Conservation (phyloP, 306 rosid species). For the Prosopis cineraria region DNA sequence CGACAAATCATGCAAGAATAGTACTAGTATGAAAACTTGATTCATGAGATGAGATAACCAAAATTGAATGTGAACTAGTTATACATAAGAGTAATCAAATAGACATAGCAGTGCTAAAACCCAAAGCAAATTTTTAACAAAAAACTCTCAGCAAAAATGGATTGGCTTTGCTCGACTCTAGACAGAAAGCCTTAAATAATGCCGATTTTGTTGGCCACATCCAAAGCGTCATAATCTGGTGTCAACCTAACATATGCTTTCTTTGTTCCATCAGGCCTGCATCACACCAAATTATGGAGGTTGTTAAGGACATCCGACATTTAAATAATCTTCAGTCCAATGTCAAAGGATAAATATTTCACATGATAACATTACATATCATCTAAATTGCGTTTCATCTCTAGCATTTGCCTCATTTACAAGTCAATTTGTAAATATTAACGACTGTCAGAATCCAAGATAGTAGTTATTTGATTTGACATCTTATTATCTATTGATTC, state of each 20-base stretch:
- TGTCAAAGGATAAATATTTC: not conserved
- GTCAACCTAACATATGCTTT: slow-evolving; percentile 91
- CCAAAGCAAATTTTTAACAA: slow-evolving; percentile 38
- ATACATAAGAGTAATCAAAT: slow-evolving; percentile 19
- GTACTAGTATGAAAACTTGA: not conserved
- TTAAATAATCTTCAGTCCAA: not conserved
- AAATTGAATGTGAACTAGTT: slow-evolving; percentile 30
- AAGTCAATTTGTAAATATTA: not conserved
- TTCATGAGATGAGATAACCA: slow-evolving; percentile 1
- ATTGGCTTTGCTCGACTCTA: slow-evolving; percentile 24
- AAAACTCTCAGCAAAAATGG: slow-evolving; percentile 43
- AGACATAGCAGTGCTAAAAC: slow-evolving; percentile 30
- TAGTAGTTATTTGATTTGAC: not conserved
- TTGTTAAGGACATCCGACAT: not conserved
- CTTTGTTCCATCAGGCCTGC: slow-evolving; percentile 96
- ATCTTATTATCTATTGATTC: not conserved
- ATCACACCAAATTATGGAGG: not conserved
- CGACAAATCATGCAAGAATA: not conserved
- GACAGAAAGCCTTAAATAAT: slow-evolving; percentile 59
- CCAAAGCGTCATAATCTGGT: slow-evolving; percentile 86
- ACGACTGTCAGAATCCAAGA: not conserved
- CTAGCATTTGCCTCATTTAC: not conserved
- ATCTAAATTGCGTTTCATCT: not conserved
- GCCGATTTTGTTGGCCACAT: slow-evolving; percentile 94
- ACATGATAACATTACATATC: not conserved